Conservation (phyloP, 768 basidiomycete genomes). For the Phlebiopsis gigantea region DNA sequence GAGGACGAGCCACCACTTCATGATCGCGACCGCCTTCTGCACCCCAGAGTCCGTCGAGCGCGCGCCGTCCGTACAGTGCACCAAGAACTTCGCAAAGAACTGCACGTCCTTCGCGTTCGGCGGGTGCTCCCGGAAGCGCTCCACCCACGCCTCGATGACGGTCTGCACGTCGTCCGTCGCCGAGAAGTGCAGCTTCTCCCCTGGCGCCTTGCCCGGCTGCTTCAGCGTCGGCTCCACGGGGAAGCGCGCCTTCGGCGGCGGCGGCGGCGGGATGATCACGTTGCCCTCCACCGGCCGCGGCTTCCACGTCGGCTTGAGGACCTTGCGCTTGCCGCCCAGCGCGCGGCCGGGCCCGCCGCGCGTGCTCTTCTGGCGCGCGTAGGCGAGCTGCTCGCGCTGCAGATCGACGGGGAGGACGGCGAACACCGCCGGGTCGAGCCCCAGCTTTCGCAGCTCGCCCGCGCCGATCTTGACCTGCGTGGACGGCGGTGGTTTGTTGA, state of each 20-base stretch:
- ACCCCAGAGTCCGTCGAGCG: constrained; percentile 58
- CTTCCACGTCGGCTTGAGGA: constrained; percentile 42
- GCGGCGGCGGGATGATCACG: constrained; percentile 34
- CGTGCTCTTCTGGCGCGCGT: constrained; percentile 43
- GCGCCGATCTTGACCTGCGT: constrained; percentile 42
- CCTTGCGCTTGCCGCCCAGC: constrained; percentile 31
- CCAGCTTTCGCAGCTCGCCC: constrained; percentile 54
- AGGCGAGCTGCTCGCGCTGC: constrained; percentile 71
- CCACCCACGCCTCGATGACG: constrained; percentile 74
- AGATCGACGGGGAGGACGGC: constrained; percentile 54
- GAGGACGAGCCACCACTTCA: constrained; percentile 81
- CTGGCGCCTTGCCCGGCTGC: constrained; percentile 44
- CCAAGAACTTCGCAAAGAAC: constrained; percentile 67
- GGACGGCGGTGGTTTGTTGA: constrained; percentile 31
- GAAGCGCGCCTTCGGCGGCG: constrained; percentile 52
- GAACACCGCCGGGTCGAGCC: constrained; percentile 74
- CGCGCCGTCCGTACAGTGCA: constrained; percentile 57
- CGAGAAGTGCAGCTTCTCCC: constrained; percentile 52
- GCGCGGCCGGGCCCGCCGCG: constrained; percentile 17
- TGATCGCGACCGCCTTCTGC: constrained; percentile 61
- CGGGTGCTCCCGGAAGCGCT: constrained; percentile 48
- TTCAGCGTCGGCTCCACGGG: constrained; percentile 47
- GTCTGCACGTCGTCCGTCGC: constrained; percentile 69
- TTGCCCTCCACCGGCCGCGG: constrained; percentile 28
- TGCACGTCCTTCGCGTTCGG: constrained; percentile 74